These are phyloP conservation scores for Cucurbita moschata DNA, from an alignment of 306 rosid genomes.

Conservation along the genomic window DNA sequence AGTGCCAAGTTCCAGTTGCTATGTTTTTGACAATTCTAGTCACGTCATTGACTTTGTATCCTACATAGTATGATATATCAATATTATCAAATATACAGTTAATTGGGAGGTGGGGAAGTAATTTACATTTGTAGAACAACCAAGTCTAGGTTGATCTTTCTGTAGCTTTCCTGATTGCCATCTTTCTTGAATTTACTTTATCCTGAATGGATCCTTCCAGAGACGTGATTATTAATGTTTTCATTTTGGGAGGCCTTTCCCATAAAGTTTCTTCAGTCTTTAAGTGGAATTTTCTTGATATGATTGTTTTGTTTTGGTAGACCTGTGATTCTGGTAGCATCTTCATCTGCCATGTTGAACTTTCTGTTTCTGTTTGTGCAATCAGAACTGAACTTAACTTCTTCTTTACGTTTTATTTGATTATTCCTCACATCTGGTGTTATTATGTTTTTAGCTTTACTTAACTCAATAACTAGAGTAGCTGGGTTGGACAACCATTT, in stretches of 20 bases:
- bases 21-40: conserved; percentile 63
- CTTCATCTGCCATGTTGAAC: neutral
- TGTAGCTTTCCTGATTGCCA: neutral
- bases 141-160: neutral
- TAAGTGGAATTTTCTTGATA: neutral
- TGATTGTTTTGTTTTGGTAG: neutral
- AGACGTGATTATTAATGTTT: neutral
- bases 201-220: neutral
- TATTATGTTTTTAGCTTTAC: conserved; percentile 12
- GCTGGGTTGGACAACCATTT: conserved; percentile 60
- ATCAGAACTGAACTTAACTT: neutral
- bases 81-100: neutral
- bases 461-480: conserved; percentile 45
- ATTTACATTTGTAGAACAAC: neutral
- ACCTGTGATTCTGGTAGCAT: neutral
- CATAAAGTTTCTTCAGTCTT: neutral
- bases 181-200: neutral
- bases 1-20: conserved; percentile 64
- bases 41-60: conserved; percentile 87
- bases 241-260: neutral
- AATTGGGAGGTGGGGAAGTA: neutral
- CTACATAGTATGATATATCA: conserved; percentile 13
- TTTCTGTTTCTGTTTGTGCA: neutral
- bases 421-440: neutral
- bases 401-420: neutral